A percentile compares a stretch with the other conserved stretches of the same genome.
Conservation (phyloP, 495 filamentous ascomycete species). For the Aspergillus steynii region DNA sequence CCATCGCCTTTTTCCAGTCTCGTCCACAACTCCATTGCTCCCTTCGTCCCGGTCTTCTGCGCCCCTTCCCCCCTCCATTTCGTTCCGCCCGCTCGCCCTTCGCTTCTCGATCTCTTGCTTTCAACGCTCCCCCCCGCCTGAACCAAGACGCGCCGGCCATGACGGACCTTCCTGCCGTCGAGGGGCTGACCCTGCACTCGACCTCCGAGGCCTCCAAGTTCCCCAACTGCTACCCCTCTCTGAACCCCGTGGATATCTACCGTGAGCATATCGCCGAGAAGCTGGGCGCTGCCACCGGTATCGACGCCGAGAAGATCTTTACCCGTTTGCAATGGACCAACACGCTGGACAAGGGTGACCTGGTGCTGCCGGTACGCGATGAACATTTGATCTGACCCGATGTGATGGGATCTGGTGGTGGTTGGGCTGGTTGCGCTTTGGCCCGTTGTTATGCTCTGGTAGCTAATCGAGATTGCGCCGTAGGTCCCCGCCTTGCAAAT, state of each 20-base stretch:
- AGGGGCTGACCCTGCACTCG: slow-evolving; percentile 43
- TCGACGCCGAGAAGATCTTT: slow-evolving; percentile 76
- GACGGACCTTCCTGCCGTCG: slow-evolving; percentile 36
- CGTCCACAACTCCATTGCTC: slow-evolving; percentile 15
- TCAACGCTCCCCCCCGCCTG: slow-evolving; percentile 13
- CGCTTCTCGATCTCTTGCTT: slow-evolving; percentile 9
- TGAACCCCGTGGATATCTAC: slow-evolving; percentile 89
- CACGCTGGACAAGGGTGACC: slow-evolving; percentile 85
- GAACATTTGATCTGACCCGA: neutral
- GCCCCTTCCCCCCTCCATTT: slow-evolving; percentile 16
- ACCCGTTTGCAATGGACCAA: slow-evolving; percentile 77
- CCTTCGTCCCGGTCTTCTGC: slow-evolving; percentile 13
- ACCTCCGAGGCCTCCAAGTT: slow-evolving; percentile 41
- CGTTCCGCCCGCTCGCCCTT: slow-evolving; percentile 17
- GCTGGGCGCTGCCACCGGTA: slow-evolving; percentile 69
- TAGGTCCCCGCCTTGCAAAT: slow-evolving; percentile 72
- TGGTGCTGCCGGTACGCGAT: slow-evolving; percentile 66
- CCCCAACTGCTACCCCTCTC: slow-evolving; percentile 56
- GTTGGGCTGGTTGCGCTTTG: slow-evolving; percentile 2
- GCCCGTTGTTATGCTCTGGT: neutral
- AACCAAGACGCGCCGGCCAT: slow-evolving; percentile 35
- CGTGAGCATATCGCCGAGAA: slow-evolving; percentile 76
- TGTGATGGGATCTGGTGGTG: neutral
- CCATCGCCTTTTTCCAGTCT: slow-evolving; percentile 28
- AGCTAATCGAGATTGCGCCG: neutral